A percentile compares a stretch with the other conserved stretches of the same genome.
Evolutionary conservation across 2,329 filamentous ascomycete species (phyloP).

Genomic region (Microdochium bolleyi): DNA sequence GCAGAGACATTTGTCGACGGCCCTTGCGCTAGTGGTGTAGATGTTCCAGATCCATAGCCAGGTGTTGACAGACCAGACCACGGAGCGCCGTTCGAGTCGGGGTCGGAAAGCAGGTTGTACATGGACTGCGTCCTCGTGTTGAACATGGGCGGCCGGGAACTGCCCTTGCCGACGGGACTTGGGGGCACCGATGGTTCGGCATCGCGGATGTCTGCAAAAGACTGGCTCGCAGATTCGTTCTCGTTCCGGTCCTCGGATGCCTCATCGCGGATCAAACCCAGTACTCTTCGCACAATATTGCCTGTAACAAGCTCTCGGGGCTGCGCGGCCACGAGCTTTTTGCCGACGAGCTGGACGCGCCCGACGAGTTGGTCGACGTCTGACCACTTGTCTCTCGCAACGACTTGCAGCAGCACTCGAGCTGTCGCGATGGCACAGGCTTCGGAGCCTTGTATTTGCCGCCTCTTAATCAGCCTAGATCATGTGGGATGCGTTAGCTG

Average conservation of each 20-base stretch:
- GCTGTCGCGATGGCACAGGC: slow-evolving; percentile 88
- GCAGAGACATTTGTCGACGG: slow-evolving; percentile 50
- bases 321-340: slow-evolving; percentile 71
- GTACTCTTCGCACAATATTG: slow-evolving; percentile 84
- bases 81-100: slow-evolving; percentile 39
- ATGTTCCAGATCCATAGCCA: slow-evolving; percentile 32
- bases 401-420: slow-evolving; percentile 78
- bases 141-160: slow-evolving; percentile 49
- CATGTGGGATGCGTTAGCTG: not conserved
- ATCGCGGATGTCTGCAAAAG: not conserved
- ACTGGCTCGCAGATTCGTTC: slow-evolving; percentile 16
- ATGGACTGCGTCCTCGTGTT: slow-evolving; percentile 65
- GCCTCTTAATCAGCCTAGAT: slow-evolving; percentile 72
- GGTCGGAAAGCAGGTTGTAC: slow-evolving; percentile 78
- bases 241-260: slow-evolving; percentile 64
- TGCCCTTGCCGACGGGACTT: slow-evolving; percentile 7
- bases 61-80: slow-evolving; percentile 41
- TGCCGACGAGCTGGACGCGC: slow-evolving; percentile 71
- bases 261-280: slow-evolving; percentile 88
- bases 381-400: slow-evolving; percentile 71
- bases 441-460: slow-evolving; percentile 82
- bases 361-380: slow-evolving; percentile 73
- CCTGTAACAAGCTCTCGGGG: slow-evolving; percentile 87
- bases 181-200: slow-evolving; percentile 7
- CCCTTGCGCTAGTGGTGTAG: slow-evolving; percentile 33